Evolutionary conservation across 495 filamentous ascomycete genomes (phyloP), one percentile per base, ranked within the genome.

Genomic region (Immersiella caudata): DNA sequence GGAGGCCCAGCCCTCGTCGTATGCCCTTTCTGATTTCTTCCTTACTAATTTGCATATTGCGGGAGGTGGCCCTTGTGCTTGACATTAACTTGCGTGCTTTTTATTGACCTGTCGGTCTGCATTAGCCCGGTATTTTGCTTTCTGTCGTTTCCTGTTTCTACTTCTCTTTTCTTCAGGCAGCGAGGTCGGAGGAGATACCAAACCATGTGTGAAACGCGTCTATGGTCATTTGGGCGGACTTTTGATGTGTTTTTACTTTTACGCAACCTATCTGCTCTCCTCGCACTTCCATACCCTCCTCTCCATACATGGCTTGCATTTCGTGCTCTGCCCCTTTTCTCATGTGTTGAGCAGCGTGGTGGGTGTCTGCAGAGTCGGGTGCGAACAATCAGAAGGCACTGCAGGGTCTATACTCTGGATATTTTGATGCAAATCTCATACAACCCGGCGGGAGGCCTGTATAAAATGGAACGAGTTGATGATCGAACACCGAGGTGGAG

Each of bases 131-230:
- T 46, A 2, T 46, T 46, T 46, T 46, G 40, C 40, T 46, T 46
- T 46, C 40, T 46, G 11, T 18, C 40, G 40, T 46, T 46, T 18
- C 5, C 40, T 46, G 40, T 46, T 46, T 46, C 40, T 46, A 12
- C 40, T 46, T 46, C 40, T 46, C 16, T 46, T 46, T 46, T 46
- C 40, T 12, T 46, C 40, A 18, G 11, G 40, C 40, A 46, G 40
- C 40, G 11, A 46, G 40, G 40, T 4, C 16, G 40, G 14, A 46
- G 40, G 40, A 46, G 40, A 46, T 46, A 46, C 40, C 40, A 46
- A 57, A 57, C 54, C 62, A 60, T 71, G 68, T 69, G 64, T 67
- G 61, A 63, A 67, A 57, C 58, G 65, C 67, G 59, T 67, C 60
- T 65, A 67, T 58, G 69, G 54, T 51, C 21, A 58, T 70, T 65